Percentiles rank a stretch among this genome's conserved stretches.
Evolutionary conservation across 1,284 basidiomycete genomes (phyloP).

Genomic region (Waitea zeae): DNA sequence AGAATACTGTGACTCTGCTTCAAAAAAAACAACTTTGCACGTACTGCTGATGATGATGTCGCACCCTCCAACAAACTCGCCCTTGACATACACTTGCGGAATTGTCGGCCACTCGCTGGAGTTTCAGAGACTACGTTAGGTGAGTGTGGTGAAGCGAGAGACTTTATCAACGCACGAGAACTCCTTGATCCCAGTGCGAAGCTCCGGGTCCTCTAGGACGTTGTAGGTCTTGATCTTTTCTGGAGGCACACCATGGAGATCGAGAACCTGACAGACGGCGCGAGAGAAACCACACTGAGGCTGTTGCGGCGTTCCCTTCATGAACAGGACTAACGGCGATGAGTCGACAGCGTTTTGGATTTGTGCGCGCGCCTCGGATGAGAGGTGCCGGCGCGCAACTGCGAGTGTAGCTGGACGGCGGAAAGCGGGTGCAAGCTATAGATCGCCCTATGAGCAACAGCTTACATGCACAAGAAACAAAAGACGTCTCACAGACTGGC

Average conservation of each 20-base stretch:
- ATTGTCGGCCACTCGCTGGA: constrained; percentile 97
- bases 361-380: constrained; percentile 22
- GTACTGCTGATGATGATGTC: constrained; percentile 86
- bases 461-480: no score
- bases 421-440: no score
- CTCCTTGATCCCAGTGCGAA: constrained; percentile 82
- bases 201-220: constrained; percentile 75
- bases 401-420: no score
- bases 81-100: constrained; percentile 88
- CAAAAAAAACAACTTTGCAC: no score
- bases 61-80: constrained; percentile 93
- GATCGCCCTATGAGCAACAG: no score
- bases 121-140: constrained; percentile 9
- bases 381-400: constrained; percentile 25
- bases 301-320: constrained; percentile 71
- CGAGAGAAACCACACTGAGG: constrained; percentile 84
- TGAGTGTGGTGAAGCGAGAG: constrained; percentile 13
- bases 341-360: constrained; percentile 47
- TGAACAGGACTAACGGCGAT: constrained; percentile 79
- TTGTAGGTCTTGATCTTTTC: constrained; percentile 82
- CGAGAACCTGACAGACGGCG: constrained; percentile 83
- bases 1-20: no score
- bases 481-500: no score
- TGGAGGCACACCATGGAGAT: constrained; percentile 68
- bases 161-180: constrained; percentile 54